Base-by-base conservation (phyloP, 768 basidiomycete genomes). In the Austroboletus festivus region DNA sequence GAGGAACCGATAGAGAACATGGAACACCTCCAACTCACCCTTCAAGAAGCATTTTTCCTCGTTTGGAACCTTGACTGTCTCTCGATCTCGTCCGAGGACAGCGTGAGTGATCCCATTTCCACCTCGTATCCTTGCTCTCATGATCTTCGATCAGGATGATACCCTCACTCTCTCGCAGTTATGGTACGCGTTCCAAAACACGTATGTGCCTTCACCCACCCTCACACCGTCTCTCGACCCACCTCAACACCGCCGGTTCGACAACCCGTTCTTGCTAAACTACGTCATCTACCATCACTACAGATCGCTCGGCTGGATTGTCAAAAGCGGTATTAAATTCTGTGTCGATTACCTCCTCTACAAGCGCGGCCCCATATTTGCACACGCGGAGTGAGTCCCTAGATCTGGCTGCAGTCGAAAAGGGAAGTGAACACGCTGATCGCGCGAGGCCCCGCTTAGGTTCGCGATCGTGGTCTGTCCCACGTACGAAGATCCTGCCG, bases 241-340 rank as follows among this genome's bases (percentile, higher is more conserved):
- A 42, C 65, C 63, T 12, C 45, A 50, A 57, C 45, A 46, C 23
- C 68, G 75, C 23, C 79, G 82, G 50, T 83, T 89, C 43, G 95
- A 98, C 69, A 95, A 94, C 63, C 93, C 93, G 0, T 94, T 97
- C 71, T 70, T 99, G 21, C 74, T 98, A 34, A 79, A 89, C 59
- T 99, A 97, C 58, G 82, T 85, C 42, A 82, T 82, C 3, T 96
- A 94, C 60, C 95, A 98, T 64, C 93, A 98, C 67, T 98, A 89
- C 62, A 82, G 95, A 15, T 93, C 93, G 4, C 77, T 98, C 8
- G 96, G 96, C 21, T 99, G 95, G 96, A 90, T 97, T 18, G 85
- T 96, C 54, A 92, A 93, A 68, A 82, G 84, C 23, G 96, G 96
- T 1, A 84, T 96, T 74, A 99, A 99, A 68, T 99, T 99, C 68